Evolutionary conservation across 2,329 filamentous ascomycete genomes (phyloP), one percentile per base, ranked within the genome.

Genomic region (Microcyclospora pomicola): DNA sequence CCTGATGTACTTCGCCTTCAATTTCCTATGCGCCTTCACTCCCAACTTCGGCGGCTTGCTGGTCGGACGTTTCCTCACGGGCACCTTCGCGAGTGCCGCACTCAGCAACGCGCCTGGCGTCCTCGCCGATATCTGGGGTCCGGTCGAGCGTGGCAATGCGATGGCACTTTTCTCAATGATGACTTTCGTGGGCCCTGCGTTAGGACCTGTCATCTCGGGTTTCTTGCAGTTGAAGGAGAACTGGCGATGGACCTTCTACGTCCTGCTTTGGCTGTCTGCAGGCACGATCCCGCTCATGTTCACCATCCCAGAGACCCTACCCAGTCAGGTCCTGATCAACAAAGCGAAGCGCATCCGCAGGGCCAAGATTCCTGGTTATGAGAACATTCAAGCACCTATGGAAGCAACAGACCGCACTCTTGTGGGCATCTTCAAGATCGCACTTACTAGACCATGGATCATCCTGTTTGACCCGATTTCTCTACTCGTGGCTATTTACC

Each of bases 301-400:
- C 37, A 71, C 71, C 0, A 68, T 77, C 6, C 74, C 73, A 1
- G 73, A 77, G 49, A 77, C 74, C 0, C 66, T 68, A 28, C 63
- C 62, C 0, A 65, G 63, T 0, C 65, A 59, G 3, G 61, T 78
- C 4, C 58, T 79, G 15, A 52, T 62, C 2, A 62, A 67, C 43
- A 75, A 75, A 46, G 74, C 74, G 1, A 55, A 55, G 33, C 63
- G 72, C 4, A 65, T 78, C 13, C 41, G 46, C 27, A 59, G 69
- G 4, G 52, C 55, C 9, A 62, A 66, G 27, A 62, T 74, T 2
- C 61, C 64, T 0, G 71, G 69, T 0, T 73, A 67, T 40, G 69
- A 75, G 45, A 47, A 68, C 19, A 62, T 73, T 9, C 63, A 65
- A 35, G 67, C 71, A 0, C 63, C 64, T 6, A 59, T 63, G 4